phyloP scores from a whole-genome alignment of 345 rosid genomes.

The Cardiospermum halicacabum region DNA sequence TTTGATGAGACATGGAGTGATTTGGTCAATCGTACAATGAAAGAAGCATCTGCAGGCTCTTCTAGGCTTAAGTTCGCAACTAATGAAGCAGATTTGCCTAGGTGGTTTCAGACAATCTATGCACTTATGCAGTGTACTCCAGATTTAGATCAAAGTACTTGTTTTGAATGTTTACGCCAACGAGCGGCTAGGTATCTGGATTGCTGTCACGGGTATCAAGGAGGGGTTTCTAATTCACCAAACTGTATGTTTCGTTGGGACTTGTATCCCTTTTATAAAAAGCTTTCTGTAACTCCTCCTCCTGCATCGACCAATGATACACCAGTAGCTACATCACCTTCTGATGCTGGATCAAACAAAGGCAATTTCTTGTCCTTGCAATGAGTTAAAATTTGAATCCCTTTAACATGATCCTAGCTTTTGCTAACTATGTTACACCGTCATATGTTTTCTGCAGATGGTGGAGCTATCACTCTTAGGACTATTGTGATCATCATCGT shows the following conservation, averaged over 20 bases:
- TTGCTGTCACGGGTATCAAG: neutral
- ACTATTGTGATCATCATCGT: constrained; percentile 21
- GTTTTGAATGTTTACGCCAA: constrained; percentile 7
- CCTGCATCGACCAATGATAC: neutral
- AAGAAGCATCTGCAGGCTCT: constrained; percentile 18
- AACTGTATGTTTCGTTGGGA: neutral
- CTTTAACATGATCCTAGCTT: too few species aligned
- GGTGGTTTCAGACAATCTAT: neutral
- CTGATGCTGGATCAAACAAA: too few species aligned
- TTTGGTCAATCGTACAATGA: constrained; percentile 9
- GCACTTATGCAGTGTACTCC: constrained; percentile 23
- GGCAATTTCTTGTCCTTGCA: too few species aligned
- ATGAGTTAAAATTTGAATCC: too few species aligned
- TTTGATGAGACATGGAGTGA: constrained; percentile 27
- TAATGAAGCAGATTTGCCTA: neutral
- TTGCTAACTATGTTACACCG: neutral
- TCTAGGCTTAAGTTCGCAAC: constrained; percentile 20
- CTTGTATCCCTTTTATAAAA: neutral
- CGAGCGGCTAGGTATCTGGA: neutral
- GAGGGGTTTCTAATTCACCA: neutral
- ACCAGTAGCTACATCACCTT: too few species aligned
- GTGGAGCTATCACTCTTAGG: neutral
- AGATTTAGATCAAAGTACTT: constrained; percentile 11
- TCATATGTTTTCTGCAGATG: constrained; percentile 3
- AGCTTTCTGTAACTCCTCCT: neutral